These are phyloP conservation scores for Fusarium sp. DNA, from an alignment of 2,329 filamentous ascomycete genomes.

Conservation along the genomic window DNA sequence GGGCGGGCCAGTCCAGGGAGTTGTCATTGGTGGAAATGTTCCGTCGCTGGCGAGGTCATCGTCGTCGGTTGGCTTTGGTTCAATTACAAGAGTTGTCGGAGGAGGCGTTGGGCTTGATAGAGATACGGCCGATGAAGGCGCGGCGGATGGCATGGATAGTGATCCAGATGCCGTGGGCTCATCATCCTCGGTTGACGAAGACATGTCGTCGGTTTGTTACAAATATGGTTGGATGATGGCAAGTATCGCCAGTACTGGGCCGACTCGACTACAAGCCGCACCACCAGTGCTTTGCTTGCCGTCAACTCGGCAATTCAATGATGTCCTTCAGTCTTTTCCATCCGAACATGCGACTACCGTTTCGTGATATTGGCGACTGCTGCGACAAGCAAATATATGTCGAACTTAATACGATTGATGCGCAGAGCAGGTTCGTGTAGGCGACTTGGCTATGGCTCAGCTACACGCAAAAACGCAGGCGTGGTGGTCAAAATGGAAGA, in stretches of 20 bases:
- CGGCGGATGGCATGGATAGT: slow-evolving; percentile 26
- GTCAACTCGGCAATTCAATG: slow-evolving; percentile 40
- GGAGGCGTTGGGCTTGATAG: slow-evolving; percentile 33
- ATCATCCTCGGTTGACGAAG: slow-evolving; percentile 32
- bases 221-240: slow-evolving; percentile 9
- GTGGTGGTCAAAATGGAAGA: slow-evolving; percentile 23
- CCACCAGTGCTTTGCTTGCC: slow-evolving; percentile 34
- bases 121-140: slow-evolving; percentile 32
- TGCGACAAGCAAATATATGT: slow-evolving; percentile 4
- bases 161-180: slow-evolving; percentile 24
- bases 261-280: slow-evolving; percentile 37
- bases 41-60: slow-evolving; percentile 36
- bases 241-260: slow-evolving; percentile 22
- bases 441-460: slow-evolving; percentile 19
- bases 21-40: slow-evolving; percentile 54
- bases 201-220: slow-evolving; percentile 30
- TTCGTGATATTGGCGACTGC: slow-evolving; percentile 9
- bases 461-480: slow-evolving; percentile 19
- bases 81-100: slow-evolving; percentile 22
- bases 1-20: slow-evolving; percentile 52
- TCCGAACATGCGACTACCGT: slow-evolving; percentile 30
- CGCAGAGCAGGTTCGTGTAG: slow-evolving; percentile 9
- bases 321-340: slow-evolving; percentile 41
- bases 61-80: slow-evolving; percentile 37
- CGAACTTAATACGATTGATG: neutral